These are phyloP conservation scores for maize (Zea mays) DNA, from an alignment of 176 grass and related monocot species.

Conservation along the genomic window Zm-B73-REFERENCE-NAM-5.0 NC_050103.1:170300001-170300500, in stretches of 20 bases:
- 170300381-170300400: too few relatives aligned
- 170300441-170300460: too few relatives aligned
- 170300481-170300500: too few relatives aligned
- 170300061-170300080: conserved; percentile 71
- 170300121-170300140: conserved; percentile 14
- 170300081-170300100: conserved; percentile 80
- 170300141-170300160: conserved; percentile 2
- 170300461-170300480: too few relatives aligned
- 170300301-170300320: background rate
- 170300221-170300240: background rate
- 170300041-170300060: conserved; percentile 91
- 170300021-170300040: conserved; percentile 88
- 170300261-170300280: background rate
- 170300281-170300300: background rate
- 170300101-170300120: conserved; percentile 97
- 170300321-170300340: background rate
- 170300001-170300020: conserved; percentile 89
- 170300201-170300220: background rate
- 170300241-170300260: background rate
- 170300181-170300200: background rate
- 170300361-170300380: background rate
- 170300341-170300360: background rate
- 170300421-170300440: background rate
- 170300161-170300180: background rate
- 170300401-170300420: background rate